Percentiles rank a stretch among this genome's conserved stretches.
These are phyloP conservation scores for Coemansia sp. DNA, from an alignment of 192 early-diverging fungal species.

Conservation along the genomic window DNA sequence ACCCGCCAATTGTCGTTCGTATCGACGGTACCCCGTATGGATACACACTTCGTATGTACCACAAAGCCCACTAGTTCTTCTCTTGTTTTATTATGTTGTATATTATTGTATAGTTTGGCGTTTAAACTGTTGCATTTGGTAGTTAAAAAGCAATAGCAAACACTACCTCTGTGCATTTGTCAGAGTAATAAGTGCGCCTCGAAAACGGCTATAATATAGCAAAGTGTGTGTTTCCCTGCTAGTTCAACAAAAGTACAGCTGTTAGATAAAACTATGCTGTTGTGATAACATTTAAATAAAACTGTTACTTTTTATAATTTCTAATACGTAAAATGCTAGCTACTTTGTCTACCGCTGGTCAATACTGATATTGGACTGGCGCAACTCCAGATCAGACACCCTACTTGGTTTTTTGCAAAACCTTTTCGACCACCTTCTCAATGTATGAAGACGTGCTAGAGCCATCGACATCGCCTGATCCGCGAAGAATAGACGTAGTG, in stretches of 20 bases:
- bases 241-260: background rate
- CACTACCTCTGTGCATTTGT: background rate
- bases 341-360: too few relatives aligned
- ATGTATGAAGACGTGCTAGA: constrained; percentile 27
- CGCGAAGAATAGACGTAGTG: constrained; percentile 58
- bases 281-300: too few relatives aligned
- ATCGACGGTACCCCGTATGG: background rate
- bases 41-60: constrained; percentile 5
- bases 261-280: too few relatives aligned
- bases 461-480: constrained; percentile 3
- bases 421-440: constrained; percentile 41
- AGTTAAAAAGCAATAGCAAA: background rate
- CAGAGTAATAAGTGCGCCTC: background rate
- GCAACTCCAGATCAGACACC: too few relatives aligned
- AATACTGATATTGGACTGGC: too few relatives aligned
- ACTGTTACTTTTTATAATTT: too few relatives aligned
- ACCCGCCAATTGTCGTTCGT: constrained; percentile 8
- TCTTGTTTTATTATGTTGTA: background rate
- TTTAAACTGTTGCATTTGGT: background rate
- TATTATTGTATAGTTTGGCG: background rate
- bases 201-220: background rate
- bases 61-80: constrained; percentile 2
- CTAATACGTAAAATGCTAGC: too few relatives aligned
- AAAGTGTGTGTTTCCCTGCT: background rate
- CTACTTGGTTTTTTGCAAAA: constrained; percentile 30